Percentiles rank a stretch among this genome's conserved stretches.
phyloP scores from a whole-genome alignment of 306 rosid species.

The Crataegus laevigata region DNA sequence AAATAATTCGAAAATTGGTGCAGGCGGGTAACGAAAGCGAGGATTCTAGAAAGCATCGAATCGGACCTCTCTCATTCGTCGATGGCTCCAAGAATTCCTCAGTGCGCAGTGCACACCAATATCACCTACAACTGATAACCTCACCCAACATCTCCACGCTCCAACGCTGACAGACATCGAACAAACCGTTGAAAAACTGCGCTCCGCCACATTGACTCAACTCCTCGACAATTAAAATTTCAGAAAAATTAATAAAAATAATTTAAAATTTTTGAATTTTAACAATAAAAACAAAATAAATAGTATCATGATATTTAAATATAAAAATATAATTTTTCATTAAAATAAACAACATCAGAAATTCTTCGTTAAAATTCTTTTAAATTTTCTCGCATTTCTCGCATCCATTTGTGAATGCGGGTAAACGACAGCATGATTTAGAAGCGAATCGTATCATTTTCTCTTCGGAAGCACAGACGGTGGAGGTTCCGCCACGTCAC shows the following conservation, averaged over 20 bases:
- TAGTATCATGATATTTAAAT: too few species aligned
- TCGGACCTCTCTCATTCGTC: background rate
- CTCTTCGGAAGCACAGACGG: slow-evolving; percentile 9
- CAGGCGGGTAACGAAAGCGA: background rate
- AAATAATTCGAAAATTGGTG: background rate
- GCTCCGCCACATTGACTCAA: background rate
- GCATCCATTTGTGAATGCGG: background rate
- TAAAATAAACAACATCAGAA: too few species aligned
- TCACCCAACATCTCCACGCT: background rate
- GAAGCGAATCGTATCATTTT: background rate
- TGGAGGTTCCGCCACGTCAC: slow-evolving; percentile 32
- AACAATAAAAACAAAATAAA: too few species aligned
- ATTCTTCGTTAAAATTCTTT: too few species aligned
- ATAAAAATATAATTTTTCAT: too few species aligned
- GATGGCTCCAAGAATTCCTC: slow-evolving; percentile 20
- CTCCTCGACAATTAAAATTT: background rate
- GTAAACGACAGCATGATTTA: background rate
- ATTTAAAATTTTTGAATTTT: too few species aligned
- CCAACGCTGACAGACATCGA: background rate
- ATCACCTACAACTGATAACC: background rate
- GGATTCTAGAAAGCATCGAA: slow-evolving; percentile 22
- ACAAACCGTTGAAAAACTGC: background rate
- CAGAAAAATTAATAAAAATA: too few species aligned
- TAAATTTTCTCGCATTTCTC: too few species aligned
- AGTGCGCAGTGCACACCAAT: background rate